A percentile compares a stretch with the other conserved stretches of the same genome.
Evolutionary conservation across 1,284 basidiomycete genomes (phyloP).

Genomic region (Puccinia novopanici): DNA sequence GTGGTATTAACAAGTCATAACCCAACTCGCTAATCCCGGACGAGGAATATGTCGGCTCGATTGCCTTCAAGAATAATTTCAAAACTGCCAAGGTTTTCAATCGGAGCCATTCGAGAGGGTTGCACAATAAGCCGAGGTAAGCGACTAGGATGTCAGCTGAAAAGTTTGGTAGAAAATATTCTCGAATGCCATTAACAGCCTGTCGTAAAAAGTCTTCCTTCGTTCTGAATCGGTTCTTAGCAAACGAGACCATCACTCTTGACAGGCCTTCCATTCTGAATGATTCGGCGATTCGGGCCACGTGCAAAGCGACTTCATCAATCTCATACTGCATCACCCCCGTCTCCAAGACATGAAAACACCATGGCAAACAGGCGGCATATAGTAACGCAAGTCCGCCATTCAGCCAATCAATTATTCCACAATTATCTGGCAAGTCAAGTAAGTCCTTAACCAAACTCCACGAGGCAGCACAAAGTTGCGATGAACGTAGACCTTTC

Average conservation of each 20-base stretch:
- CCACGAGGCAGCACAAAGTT: slow-evolving; percentile 43
- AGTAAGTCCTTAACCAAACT: slow-evolving; percentile 40
- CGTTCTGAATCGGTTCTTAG: slow-evolving; percentile 44
- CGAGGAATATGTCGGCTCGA: slow-evolving; percentile 24
- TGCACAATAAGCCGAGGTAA: slow-evolving; percentile 47
- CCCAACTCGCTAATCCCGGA: slow-evolving; percentile 43
- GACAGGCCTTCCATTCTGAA: slow-evolving; percentile 47
- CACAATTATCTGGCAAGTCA: slow-evolving; percentile 30
- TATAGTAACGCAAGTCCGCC: slow-evolving; percentile 44
- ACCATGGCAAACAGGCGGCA: slow-evolving; percentile 48
- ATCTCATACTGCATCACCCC: slow-evolving; percentile 51
- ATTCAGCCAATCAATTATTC: slow-evolving; percentile 45
- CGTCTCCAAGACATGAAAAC: slow-evolving; percentile 48
- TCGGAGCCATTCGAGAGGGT: slow-evolving; percentile 43
- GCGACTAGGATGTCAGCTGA: slow-evolving; percentile 22
- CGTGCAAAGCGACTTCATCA: slow-evolving; percentile 43
- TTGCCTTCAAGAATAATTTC: slow-evolving; percentile 39
- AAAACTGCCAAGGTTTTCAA: slow-evolving; percentile 36
- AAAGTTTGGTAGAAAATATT: slow-evolving; percentile 44
- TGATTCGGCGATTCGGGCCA: slow-evolving; percentile 29
- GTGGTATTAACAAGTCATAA: slow-evolving; percentile 40
- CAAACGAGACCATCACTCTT: slow-evolving; percentile 48
- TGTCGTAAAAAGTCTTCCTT: slow-evolving; percentile 49
- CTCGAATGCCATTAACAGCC: slow-evolving; percentile 50
- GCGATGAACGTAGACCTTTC: slow-evolving; percentile 47